Conservation (phyloP, 192 early-diverging fungal genomes). For the Glomus cerebriforme region DNA sequence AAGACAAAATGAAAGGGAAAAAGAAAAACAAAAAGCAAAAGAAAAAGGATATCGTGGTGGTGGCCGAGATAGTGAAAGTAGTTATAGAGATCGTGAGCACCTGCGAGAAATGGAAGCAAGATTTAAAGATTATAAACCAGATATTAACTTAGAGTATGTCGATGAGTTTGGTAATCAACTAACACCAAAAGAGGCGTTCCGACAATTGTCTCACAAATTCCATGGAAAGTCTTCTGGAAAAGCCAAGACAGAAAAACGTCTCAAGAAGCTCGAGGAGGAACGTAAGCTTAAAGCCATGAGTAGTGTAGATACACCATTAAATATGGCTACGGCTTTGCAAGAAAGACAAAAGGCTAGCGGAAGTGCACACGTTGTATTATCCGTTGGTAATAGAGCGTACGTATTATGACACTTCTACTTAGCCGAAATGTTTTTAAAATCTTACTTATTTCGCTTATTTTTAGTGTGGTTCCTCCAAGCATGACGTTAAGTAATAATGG, state of each 20-base stretch:
- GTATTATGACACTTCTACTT: conserved; percentile 26
- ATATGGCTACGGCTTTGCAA: conserved; percentile 69
- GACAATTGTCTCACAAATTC: conserved; percentile 90
- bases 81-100: conserved; percentile 60
- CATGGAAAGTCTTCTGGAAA: conserved; percentile 94
- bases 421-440: background rate
- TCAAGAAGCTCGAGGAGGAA: conserved; percentile 83
- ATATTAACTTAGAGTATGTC: conserved; percentile 87
- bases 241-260: conserved; percentile 89
- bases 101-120: conserved; percentile 76
- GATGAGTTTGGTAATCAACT: conserved; percentile 84
- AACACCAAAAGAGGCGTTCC: conserved; percentile 89
- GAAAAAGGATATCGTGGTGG: conserved; percentile 49
- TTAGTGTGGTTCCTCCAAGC: conserved; percentile 44
- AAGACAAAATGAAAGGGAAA: conserved; percentile 68
- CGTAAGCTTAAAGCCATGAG: conserved; percentile 72
- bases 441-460: background rate
- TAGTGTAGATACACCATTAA: conserved; percentile 74
- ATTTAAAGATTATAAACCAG: conserved; percentile 90
- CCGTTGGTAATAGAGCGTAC: conserved; percentile 71
- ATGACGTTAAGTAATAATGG: conserved; percentile 29
- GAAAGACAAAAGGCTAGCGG: conserved; percentile 71
- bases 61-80: conserved; percentile 55
- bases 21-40: conserved; percentile 53
- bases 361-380: conserved; percentile 80